These are phyloP conservation scores for Metschnikowia koreensis DNA, from an alignment of 805 yeast genomes.

Conservation along the genomic window DNA sequence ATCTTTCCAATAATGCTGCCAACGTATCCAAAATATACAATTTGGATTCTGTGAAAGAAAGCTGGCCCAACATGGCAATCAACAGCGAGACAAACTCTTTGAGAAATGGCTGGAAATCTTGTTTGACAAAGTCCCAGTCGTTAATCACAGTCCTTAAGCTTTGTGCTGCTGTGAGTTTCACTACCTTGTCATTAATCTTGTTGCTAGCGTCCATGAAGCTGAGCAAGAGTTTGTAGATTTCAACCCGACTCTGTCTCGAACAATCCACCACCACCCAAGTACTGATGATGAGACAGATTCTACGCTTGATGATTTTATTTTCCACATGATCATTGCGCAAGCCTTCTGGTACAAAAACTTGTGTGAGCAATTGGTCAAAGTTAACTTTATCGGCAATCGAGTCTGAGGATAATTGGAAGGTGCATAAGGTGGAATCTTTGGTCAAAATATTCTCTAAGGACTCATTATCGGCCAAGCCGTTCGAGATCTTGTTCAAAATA, in stretches of 20 bases:
- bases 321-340: slow-evolving; percentile 44
- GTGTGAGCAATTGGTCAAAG: slow-evolving; percentile 60
- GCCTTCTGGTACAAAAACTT: slow-evolving; percentile 68
- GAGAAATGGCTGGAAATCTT: slow-evolving; percentile 64
- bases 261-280: slow-evolving; percentile 79
- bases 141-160: slow-evolving; percentile 68
- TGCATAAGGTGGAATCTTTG: slow-evolving; percentile 78
- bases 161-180: slow-evolving; percentile 68
- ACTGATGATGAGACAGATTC: slow-evolving; percentile 70
- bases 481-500: slow-evolving; percentile 58
- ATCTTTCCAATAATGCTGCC: slow-evolving; percentile 57
- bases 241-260: slow-evolving; percentile 53
- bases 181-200: slow-evolving; percentile 69
- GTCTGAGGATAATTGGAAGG: slow-evolving; percentile 75
- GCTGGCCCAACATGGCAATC: slow-evolving; percentile 47
- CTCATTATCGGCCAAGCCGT: slow-evolving; percentile 29
- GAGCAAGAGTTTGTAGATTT: slow-evolving; percentile 57
- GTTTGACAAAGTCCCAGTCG: slow-evolving; percentile 82
- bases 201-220: slow-evolving; percentile 47
- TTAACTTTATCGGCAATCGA: slow-evolving; percentile 65
- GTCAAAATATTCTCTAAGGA: slow-evolving; percentile 51
- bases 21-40: slow-evolving; percentile 68
- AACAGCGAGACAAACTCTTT: slow-evolving; percentile 49
- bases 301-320: slow-evolving; percentile 64
- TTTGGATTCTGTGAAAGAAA: slow-evolving; percentile 71